Evolutionary conservation across 2,329 filamentous ascomycete genomes (phyloP).

Genomic region (Fusarium austroafricanum): DNA sequence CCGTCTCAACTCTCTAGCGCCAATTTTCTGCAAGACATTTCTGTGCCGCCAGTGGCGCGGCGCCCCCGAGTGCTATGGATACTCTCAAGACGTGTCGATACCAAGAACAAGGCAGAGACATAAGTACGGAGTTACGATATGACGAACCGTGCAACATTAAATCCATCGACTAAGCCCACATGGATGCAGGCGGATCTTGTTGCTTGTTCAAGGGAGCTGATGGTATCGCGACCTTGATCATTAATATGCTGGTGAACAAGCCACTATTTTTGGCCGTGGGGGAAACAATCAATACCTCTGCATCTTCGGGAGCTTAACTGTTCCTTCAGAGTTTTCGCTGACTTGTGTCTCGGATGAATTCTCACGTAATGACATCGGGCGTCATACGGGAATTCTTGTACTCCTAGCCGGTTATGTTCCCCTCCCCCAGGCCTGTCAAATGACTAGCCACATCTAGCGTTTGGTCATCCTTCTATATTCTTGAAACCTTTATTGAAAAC

Average conservation of each 20-base stretch:
- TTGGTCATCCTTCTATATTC: conserved; percentile 12
- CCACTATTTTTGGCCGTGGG: conserved; percentile 29
- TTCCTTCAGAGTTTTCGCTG: background rate
- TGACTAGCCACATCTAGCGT: background rate
- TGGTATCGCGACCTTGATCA: conserved; percentile 13
- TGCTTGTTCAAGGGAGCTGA: conserved; percentile 27
- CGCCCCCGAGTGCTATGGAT: conserved; percentile 13
- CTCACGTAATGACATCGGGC: conserved; percentile 36
- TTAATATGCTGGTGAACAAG: conserved; percentile 31
- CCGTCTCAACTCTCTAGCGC: background rate
- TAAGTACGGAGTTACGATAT: conserved; percentile 13
- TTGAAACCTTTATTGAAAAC: background rate
- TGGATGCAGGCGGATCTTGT: conserved; percentile 14
- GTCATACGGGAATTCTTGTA: conserved; percentile 25
- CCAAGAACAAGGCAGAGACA: conserved; percentile 12
- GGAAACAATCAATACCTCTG: conserved; percentile 15
- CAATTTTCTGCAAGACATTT: conserved; percentile 3
- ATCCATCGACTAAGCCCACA: conserved; percentile 31
- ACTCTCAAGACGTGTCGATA: conserved; percentile 17
- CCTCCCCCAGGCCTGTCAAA: conserved; percentile 4
- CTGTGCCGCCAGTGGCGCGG: background rate
- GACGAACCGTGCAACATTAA: conserved; percentile 32
- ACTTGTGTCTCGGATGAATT: conserved; percentile 23
- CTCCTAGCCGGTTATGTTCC: conserved; percentile 23
- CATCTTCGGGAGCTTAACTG: background rate